Conservation (phyloP, 768 basidiomycete species). For the Amanita fuliginea region DNA sequence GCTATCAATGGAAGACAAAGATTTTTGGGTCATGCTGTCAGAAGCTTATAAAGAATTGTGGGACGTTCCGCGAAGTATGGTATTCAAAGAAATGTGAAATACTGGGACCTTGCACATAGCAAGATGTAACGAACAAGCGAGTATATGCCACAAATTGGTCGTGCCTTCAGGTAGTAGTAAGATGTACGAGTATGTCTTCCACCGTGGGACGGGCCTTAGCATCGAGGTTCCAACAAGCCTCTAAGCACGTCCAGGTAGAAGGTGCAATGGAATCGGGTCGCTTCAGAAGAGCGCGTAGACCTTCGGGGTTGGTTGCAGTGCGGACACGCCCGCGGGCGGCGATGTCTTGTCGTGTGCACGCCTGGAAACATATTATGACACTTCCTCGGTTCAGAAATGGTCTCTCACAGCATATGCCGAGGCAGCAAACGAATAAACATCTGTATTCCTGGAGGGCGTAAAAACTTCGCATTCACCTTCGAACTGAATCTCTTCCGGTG, state of each 20-base stretch:
- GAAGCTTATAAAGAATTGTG: slow-evolving; percentile 4
- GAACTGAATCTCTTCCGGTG: neutral
- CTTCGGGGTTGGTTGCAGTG: neutral
- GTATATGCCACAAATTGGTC: neutral
- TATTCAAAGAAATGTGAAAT: neutral
- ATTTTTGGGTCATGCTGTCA: slow-evolving; percentile 1
- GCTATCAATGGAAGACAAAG: neutral
- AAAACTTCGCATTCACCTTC: neutral
- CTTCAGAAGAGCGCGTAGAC: neutral
- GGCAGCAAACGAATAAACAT: neutral
- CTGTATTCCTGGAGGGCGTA: neutral
- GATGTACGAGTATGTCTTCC: neutral
- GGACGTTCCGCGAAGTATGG: neutral
- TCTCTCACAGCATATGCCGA: neutral
- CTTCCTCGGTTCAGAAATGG: neutral
- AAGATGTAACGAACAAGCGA: neutral
- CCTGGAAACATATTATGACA: neutral
- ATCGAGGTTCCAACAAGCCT: neutral
- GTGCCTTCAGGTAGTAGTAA: neutral
- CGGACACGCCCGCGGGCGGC: neutral
- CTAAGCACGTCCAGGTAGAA: neutral
- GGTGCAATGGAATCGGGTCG: neutral
- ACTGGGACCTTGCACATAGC: neutral
- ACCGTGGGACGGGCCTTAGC: neutral
- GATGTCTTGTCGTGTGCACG: neutral